These are phyloP conservation scores for Leccinum fibrillosum DNA, from an alignment of 768 basidiomycete species.

Conservation along the genomic window DNA sequence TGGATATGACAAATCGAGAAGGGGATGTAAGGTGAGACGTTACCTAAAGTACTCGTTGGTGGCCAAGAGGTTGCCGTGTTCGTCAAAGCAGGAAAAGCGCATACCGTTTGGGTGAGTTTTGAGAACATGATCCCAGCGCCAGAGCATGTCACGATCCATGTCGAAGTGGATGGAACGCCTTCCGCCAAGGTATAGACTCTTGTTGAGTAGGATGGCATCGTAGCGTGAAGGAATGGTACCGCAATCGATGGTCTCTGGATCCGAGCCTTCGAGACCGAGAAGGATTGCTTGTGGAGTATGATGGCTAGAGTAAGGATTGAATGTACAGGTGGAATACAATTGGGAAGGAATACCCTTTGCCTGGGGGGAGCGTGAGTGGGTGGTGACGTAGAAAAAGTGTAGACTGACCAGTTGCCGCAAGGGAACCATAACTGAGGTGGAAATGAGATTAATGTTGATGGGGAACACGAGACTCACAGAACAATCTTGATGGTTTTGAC, in stretches of 20 bases:
- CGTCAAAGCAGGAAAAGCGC: conserved; percentile 82
- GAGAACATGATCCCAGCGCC: conserved; percentile 87
- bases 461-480: conserved; percentile 46
- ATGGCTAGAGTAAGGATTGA: conserved; percentile 45
- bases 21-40: background rate
- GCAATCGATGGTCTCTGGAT: conserved; percentile 92
- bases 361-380: conserved; percentile 33
- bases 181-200: conserved; percentile 68
- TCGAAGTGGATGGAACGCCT: conserved; percentile 78
- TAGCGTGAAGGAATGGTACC: conserved; percentile 80
- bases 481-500: conserved; percentile 81
- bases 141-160: conserved; percentile 89
- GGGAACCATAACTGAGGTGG: conserved; percentile 71
- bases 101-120: conserved; percentile 92
- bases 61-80: conserved; percentile 81
- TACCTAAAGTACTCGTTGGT: conserved; percentile 92
- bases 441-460: background rate
- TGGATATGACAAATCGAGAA: background rate
- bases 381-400: background rate
- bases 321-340: background rate
- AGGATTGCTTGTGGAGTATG: conserved; percentile 87
- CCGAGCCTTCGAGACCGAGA: conserved; percentile 81
- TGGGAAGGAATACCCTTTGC: conserved; percentile 62
- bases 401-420: conserved; percentile 81
- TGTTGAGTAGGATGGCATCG: conserved; percentile 59